Base-by-base conservation (phyloP, 2,329 filamentous ascomycete genomes). In the Tolypocladium sp. region DNA sequence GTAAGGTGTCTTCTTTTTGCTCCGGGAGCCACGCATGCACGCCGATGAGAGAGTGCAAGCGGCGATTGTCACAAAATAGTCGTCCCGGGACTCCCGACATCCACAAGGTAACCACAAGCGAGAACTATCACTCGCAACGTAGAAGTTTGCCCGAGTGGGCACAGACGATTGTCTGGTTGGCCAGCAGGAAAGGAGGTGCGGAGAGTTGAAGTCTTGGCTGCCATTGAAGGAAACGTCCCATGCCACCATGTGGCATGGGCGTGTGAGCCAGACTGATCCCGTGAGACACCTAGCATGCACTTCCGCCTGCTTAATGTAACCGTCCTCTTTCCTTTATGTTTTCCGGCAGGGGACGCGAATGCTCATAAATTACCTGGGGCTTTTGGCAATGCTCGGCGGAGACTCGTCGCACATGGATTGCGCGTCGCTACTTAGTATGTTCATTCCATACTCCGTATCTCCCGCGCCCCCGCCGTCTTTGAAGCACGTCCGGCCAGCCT, bases 201-300 rank as follows among this genome's bases (percentile, higher is more conserved):
- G 25, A 51, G 46, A 30, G 25, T 51, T 33, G 15, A 8, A 30
- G 13, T 27, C 12, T 27, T 40, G n/a, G 53, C 5, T 55, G 53
- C 27, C 35, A 37, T 8, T 33, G 30, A 7, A 13, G 3, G 42
- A 25, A 54, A 54, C 33, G 25, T 41, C 42, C 37, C 42, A 56
- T 56, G 53, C 53, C 27, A n/a, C 44, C 54, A 52, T 59, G 53
- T 56, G 58, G 44, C 44, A 44, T 12, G 17, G 25, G 58, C 58
- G 35, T 56, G 58, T 52, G 54, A 56, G 53, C 44, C 35, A 20
- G 25, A 37, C 54, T 42, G 58, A 37, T 56, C 58, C 46, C 54
- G 58, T 59, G 58, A 59, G 42, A 42, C 35, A 30, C 22, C 41
- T 33, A 37, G 20, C 33, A 30, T 55, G 41, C 40, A 33, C 13